Conservation (phyloP, 257 asterid species). For the Gardenia jasminoides region DNA sequence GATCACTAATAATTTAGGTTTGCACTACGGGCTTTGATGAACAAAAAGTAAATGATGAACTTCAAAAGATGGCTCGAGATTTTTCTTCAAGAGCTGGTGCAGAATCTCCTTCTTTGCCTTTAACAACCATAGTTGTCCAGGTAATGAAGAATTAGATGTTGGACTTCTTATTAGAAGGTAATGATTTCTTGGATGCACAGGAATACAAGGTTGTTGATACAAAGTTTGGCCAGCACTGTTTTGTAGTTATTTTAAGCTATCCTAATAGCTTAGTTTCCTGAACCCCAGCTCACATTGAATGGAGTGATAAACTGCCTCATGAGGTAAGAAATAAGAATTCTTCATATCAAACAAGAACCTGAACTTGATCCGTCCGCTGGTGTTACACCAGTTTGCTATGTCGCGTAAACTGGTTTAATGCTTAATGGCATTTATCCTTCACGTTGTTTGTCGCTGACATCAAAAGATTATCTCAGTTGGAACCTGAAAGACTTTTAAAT, state of each 20-base stretch:
- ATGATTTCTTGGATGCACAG: conserved; percentile 1
- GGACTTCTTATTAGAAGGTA: background rate
- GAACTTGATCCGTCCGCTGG: background rate
- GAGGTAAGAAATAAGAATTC: background rate
- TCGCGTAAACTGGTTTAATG: background rate
- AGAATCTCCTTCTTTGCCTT: conserved; percentile 66
- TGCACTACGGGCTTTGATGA: conserved; percentile 63
- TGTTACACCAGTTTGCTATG: background rate
- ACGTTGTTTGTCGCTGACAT: background rate
- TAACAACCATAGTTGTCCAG: conserved; percentile 80
- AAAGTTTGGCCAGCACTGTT: background rate
- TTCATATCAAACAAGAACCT: background rate
- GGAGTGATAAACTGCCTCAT: too few relatives aligned
- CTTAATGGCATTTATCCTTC: background rate
- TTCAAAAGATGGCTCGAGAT: conserved; percentile 65
- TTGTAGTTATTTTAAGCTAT: background rate
- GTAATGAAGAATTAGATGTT: conserved; percentile 28
- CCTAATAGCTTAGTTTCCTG: background rate
- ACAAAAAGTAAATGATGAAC: conserved; percentile 55
- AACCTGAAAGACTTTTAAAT: background rate
- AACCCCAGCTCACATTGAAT: background rate
- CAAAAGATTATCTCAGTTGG: background rate
- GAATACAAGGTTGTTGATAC: background rate
- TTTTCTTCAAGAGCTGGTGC: conserved; percentile 56
- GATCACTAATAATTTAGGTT: conserved; percentile 41